Base-by-base conservation (phyloP, 2,329 filamentous ascomycete genomes). In the Trichoderma sp. region DNA sequence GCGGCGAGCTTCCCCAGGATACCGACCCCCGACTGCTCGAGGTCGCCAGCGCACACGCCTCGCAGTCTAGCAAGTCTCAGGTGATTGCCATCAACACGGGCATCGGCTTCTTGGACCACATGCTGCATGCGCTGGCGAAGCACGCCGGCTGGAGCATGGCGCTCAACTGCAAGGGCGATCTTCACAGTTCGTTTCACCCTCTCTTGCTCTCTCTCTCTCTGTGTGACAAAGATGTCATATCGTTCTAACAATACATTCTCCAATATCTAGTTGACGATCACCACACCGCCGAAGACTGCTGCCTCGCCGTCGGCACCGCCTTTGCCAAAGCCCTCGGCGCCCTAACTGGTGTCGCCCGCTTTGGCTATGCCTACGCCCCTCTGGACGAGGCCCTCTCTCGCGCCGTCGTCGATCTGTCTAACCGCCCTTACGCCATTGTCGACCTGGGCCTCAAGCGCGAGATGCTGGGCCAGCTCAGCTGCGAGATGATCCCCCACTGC, bases 31-130 rank as follows among this genome's bases (percentile, higher is more conserved):
- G 85, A 77, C 87, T 91, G 76, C 85, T 87, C 78, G 85, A 88
- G 18, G 80, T 79, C 24, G 86, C 84, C 45, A 90, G 90, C 76
- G 88, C 88, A 75, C 97, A 99, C 83, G 96, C 97, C 35, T 92
- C 93, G 1, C 96, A 99, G 85, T 88, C 91, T 78, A 96, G 94
- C 79, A 92, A 93, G 79, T 94, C 92, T 59, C 97, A 98, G 85
- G 92, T 91, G 76, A 98, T 98, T 83, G 91, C 91, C 82, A 89
- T 98, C 79, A 92, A 94, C 88, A 98, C 96, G 0, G 97, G 97
- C 78, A 97, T 99, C 84, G 97, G 97, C 76, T 99, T 99, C 86
- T 89, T 99, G 75, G 97, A 99, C 87, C 97, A 99, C 88, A 98
- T 99, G 96, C 90, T 98, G 68, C 97, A 99, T 85, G 97, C 97